Percentiles rank a stretch among this genome's conserved stretches.
Evolutionary conservation across 1,139 yeast genomes (phyloP).

Genomic region (Saccharomycopsis phalli): DNA sequence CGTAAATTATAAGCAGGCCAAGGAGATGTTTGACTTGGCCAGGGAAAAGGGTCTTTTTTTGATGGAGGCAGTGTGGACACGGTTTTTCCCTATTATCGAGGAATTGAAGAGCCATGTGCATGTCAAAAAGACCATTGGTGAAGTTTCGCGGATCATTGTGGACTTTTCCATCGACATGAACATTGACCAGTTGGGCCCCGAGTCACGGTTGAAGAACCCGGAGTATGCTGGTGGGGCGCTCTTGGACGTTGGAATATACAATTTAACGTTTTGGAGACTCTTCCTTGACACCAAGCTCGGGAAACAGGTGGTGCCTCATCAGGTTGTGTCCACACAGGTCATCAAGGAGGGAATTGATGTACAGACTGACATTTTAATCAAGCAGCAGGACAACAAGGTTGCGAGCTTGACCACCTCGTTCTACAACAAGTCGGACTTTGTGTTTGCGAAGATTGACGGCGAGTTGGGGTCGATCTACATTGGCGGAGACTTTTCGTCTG

Average conservation of each 20-base stretch:
- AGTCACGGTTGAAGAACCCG: constrained; percentile 35
- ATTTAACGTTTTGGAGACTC: constrained; percentile 25
- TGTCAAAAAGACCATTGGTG: constrained; percentile 40
- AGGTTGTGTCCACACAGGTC: constrained; percentile 29
- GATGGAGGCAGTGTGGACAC: constrained; percentile 63
- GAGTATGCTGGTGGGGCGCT: constrained; percentile 53
- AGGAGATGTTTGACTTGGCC: constrained; percentile 39
- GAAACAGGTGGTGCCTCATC: constrained; percentile 27
- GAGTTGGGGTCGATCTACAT: constrained; percentile 13
- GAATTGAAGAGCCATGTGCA: constrained; percentile 35
- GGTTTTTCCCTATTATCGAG: constrained; percentile 46
- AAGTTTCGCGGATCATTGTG: constrained; percentile 33
- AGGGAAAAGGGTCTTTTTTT: constrained; percentile 37
- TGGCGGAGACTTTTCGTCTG: constrained; percentile 16
- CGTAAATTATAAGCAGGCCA: constrained; percentile 40
- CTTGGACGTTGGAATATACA: constrained; percentile 50
- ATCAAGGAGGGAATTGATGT: constrained; percentile 31
- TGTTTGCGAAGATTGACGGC: constrained; percentile 17
- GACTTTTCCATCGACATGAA: constrained; percentile 35
- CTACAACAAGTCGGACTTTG: constrained; percentile 16
- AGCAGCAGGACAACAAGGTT: constrained; percentile 31
- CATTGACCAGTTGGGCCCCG: constrained; percentile 26
- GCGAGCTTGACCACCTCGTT: constrained; percentile 32
- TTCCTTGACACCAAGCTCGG: constrained; percentile 30
- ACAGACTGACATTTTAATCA: constrained; percentile 29